Percentiles rank a stretch among this genome's conserved stretches.
phyloP scores from a whole-genome alignment of 176 grass and related monocot genomes.

The Eleusine coracana region DNA sequence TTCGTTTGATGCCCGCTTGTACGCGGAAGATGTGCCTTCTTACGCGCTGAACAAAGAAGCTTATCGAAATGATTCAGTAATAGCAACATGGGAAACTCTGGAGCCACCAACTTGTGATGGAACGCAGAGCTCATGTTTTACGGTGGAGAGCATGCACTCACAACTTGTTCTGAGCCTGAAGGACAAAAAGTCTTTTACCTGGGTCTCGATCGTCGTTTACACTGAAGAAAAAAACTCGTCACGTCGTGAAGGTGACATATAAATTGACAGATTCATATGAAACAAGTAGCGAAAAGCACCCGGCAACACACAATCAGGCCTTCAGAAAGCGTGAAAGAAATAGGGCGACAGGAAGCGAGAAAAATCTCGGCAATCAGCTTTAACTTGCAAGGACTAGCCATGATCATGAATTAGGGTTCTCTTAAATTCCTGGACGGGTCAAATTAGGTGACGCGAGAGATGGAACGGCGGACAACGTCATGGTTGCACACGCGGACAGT shows the following conservation, averaged over 20 bases:
- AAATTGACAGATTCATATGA: slow-evolving; percentile 1
- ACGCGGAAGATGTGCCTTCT: too few species aligned
- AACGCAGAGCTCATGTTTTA: too few species aligned
- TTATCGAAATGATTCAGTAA: too few species aligned
- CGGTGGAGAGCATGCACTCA: too few species aligned
- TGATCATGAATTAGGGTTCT: background rate
- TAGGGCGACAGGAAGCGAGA: background rate
- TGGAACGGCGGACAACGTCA: background rate
- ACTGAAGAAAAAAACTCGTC: too few species aligned
- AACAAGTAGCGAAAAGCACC: background rate
- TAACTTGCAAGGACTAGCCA: background rate
- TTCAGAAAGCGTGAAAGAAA: slow-evolving; percentile 2
- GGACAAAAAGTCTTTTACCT: too few species aligned
- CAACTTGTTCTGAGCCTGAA: too few species aligned
- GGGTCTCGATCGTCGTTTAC: too few species aligned
- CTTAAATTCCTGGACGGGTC: background rate
- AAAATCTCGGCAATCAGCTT: background rate
- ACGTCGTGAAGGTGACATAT: background rate
- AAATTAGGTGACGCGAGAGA: background rate
- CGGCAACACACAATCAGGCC: background rate
- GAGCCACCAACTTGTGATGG: too few species aligned
- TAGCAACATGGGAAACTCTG: too few species aligned
- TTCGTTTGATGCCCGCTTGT: too few species aligned
- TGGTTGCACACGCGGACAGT: background rate
- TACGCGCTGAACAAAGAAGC: too few species aligned